phyloP scores from a whole-genome alignment of 129 eudicot genomes.

The Glebionis coronaria region DNA sequence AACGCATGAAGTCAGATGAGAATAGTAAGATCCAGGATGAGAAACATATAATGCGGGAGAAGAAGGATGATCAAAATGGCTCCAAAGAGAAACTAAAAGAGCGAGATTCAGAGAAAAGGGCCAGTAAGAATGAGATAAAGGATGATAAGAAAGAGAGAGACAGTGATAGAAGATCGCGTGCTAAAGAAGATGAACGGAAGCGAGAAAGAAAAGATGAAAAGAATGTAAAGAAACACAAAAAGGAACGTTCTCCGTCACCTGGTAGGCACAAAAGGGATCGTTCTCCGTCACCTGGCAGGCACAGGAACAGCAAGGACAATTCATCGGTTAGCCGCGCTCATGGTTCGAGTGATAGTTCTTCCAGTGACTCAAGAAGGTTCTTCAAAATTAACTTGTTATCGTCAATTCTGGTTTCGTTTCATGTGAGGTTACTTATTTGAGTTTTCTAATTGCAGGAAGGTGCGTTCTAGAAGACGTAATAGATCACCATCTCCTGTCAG shows the following conservation, averaged over 20 bases:
- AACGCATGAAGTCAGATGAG: slow-evolving; percentile 42
- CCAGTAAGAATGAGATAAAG: slow-evolving; percentile 44
- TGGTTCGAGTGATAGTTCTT: slow-evolving; percentile 61
- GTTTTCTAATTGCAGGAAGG: slow-evolving; percentile 53
- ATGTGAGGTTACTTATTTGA: slow-evolving; percentile 19
- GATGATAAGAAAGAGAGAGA: slow-evolving; percentile 51
- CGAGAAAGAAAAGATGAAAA: slow-evolving; percentile 59
- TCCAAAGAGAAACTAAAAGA: slow-evolving; percentile 55
- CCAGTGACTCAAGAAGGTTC: slow-evolving; percentile 78
- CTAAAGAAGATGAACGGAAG: slow-evolving; percentile 54
- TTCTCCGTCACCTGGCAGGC: slow-evolving; percentile 54
- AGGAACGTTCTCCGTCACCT: slow-evolving; percentile 58
- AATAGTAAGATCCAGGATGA: slow-evolving; percentile 52
- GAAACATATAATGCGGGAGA: slow-evolving; percentile 41
- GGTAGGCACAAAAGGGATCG: slow-evolving; percentile 58
- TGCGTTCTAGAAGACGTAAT: slow-evolving; percentile 50
- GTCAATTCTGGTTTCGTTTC: not conserved
- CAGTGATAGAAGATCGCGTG: slow-evolving; percentile 43
- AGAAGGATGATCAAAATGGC: slow-evolving; percentile 39
- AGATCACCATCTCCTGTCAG: slow-evolving; percentile 82
- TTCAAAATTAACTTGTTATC: not conserved
- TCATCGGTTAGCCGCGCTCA: slow-evolving; percentile 37
- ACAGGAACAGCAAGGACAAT: slow-evolving; percentile 48
- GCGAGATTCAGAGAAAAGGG: slow-evolving; percentile 53
- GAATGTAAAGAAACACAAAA: slow-evolving; percentile 62